Evolutionary conservation across 2,329 filamentous ascomycete species (phyloP).

Genomic region (Colletotrichum sp.): DNA sequence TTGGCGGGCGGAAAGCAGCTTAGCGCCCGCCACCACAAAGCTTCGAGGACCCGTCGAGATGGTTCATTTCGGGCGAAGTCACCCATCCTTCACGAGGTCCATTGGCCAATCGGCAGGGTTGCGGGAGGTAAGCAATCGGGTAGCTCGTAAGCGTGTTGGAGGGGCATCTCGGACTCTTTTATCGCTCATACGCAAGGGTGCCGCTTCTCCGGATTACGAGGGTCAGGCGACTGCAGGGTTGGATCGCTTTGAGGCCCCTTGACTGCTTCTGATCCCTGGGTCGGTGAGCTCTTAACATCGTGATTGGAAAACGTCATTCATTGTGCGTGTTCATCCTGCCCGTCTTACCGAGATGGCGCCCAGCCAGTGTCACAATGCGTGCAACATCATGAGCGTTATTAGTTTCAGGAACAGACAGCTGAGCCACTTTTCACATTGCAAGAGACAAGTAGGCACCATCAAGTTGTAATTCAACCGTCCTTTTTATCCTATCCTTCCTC

Average conservation of each 20-base stretch:
- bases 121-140: neutral
- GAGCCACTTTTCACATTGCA: neutral
- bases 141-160: neutral
- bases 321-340: neutral
- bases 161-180: neutral
- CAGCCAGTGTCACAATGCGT: neutral
- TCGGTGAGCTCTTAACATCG: neutral
- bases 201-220: neutral
- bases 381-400: neutral
- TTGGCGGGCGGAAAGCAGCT: neutral
- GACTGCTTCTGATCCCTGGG: neutral
- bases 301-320: neutral
- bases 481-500: neutral
- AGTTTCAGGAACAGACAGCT: neutral
- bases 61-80: slow-evolving; percentile 9
- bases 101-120: neutral
- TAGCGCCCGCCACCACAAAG: neutral
- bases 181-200: neutral
- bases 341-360: neutral
- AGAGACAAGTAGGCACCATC: neutral
- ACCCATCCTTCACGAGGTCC: neutral
- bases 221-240: neutral
- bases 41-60: neutral
- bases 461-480: neutral
- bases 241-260: neutral